Evolutionary conservation across 1,284 basidiomycete genomes (phyloP).

Genomic region (Apiotrichum gracile): DNA sequence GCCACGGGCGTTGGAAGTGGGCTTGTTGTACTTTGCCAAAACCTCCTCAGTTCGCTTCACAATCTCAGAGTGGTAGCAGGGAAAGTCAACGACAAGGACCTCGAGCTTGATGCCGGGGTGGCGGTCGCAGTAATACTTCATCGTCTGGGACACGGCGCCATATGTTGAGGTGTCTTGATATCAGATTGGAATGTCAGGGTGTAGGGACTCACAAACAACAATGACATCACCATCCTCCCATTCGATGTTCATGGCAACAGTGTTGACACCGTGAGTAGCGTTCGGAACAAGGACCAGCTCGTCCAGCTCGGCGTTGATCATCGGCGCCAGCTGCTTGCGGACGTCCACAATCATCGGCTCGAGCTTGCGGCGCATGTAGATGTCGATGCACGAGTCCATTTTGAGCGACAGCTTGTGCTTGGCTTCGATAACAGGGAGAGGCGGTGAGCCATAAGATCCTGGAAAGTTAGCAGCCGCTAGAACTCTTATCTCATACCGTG

Average conservation of each 20-base stretch:
- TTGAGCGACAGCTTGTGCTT: slow-evolving; percentile 51
- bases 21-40: slow-evolving; percentile 36
- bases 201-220: slow-evolving; percentile 48
- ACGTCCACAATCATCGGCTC: slow-evolving; percentile 49
- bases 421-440: slow-evolving; percentile 56
- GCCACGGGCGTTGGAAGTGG: background rate
- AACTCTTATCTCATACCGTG: slow-evolving; percentile 49
- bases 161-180: slow-evolving; percentile 62
- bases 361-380: slow-evolving; percentile 54
- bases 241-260: slow-evolving; percentile 59
- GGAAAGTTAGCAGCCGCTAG: background rate
- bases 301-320: slow-evolving; percentile 57
- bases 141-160: slow-evolving; percentile 55
- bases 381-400: slow-evolving; percentile 60
- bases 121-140: slow-evolving; percentile 58
- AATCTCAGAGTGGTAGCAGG: slow-evolving; percentile 59
- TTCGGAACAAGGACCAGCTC: slow-evolving; percentile 64
- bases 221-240: slow-evolving; percentile 55
- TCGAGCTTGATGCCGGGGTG: slow-evolving; percentile 55
- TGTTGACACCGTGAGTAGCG: slow-evolving; percentile 62
- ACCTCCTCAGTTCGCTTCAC: slow-evolving; percentile 54
- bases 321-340: slow-evolving; percentile 54
- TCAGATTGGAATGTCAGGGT: background rate
- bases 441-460: slow-evolving; percentile 67
- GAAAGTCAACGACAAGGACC: slow-evolving; percentile 57